Conservation (phyloP, 306 rosid genomes). For the Gastrolobium villosum region DNA sequence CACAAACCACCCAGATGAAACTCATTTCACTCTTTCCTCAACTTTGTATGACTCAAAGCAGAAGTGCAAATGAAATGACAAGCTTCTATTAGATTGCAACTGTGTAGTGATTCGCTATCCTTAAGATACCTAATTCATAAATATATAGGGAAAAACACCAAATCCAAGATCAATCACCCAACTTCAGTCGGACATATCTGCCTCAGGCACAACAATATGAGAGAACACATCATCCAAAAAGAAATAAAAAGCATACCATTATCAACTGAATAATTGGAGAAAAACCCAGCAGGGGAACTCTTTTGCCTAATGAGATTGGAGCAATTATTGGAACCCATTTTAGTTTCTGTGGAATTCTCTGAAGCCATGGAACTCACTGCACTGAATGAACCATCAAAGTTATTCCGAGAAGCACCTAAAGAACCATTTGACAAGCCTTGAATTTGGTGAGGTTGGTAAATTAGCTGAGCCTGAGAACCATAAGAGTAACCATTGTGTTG, state of each 20-base stretch:
- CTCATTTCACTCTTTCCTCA: conserved; percentile 11
- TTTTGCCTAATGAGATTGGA: conserved; percentile 70
- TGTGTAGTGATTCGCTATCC: no score
- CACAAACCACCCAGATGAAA: conserved; percentile 32
- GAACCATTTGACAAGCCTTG: conserved; percentile 46
- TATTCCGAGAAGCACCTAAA: conserved; percentile 33
- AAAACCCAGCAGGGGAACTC: conserved; percentile 80
- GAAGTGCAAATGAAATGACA: conserved; percentile 19
- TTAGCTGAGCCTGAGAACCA: conserved; percentile 53
- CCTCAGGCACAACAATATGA: no score
- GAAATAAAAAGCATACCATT: conserved; percentile 58
- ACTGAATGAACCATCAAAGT: conserved; percentile 54
- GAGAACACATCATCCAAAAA: neutral
- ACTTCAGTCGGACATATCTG: no score
- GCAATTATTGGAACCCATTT: conserved; percentile 52
- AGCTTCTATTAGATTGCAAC: conserved; percentile 19
- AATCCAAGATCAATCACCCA: no score
- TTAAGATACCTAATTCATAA: no score
- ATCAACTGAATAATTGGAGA: conserved; percentile 56
- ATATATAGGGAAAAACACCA: no score
- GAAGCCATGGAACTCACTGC: conserved; percentile 44
- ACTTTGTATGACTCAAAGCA: conserved; percentile 12
- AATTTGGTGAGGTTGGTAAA: conserved; percentile 58
- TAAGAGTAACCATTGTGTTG: conserved; percentile 50
- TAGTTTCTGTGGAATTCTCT: conserved; percentile 52